These are phyloP conservation scores for Chytriomyces sp. DNA, from an alignment of 192 early-diverging fungal species.

Conservation along the genomic window DNA sequence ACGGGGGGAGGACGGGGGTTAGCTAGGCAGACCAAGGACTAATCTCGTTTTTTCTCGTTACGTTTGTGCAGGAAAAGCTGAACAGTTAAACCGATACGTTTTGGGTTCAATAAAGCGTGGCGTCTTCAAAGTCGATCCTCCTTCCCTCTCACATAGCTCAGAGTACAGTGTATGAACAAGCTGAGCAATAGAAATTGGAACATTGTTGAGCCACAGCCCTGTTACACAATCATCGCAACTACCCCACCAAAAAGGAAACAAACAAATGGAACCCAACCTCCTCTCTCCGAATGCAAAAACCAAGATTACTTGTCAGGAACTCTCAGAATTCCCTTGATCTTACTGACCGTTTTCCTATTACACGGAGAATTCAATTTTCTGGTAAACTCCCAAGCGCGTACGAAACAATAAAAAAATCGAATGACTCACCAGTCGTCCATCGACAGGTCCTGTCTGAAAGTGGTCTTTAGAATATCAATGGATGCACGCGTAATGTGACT, in stretches of 20 bases:
- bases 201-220: too few relatives aligned
- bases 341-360: conserved; percentile 32
- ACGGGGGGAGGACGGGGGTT: too few relatives aligned
- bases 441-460: conserved; percentile 87
- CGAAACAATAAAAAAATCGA: background rate
- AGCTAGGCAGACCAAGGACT: too few relatives aligned
- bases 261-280: too few relatives aligned
- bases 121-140: too few relatives aligned
- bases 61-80: conserved; percentile 26
- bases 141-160: too few relatives aligned
- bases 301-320: conserved; percentile 19
- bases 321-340: conserved; percentile 25
- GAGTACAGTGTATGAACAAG: too few relatives aligned
- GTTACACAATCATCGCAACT: too few relatives aligned
- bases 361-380: background rate
- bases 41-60: too few relatives aligned
- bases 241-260: background rate
- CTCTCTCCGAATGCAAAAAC: too few relatives aligned
- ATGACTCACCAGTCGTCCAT: conserved; percentile 79
- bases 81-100: background rate
- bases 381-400: background rate
- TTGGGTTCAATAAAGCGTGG: too few relatives aligned
- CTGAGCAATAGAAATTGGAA: too few relatives aligned
- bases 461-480: conserved; percentile 94
- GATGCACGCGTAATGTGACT: conserved; percentile 78